phyloP scores from a whole-genome alignment of 192 early-diverging fungal species.

The Coemansia sp. region DNA sequence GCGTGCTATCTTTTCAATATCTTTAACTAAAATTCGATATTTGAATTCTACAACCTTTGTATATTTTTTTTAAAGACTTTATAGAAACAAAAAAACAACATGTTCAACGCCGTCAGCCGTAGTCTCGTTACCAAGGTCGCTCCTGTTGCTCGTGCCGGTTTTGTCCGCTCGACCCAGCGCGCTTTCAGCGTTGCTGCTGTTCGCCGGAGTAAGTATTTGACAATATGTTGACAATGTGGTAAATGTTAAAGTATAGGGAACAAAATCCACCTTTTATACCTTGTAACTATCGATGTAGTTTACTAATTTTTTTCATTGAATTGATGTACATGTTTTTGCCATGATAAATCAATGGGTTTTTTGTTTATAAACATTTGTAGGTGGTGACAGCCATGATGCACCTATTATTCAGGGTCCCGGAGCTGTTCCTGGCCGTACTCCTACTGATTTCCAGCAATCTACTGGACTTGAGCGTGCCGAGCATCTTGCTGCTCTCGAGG shows the following conservation, averaged over 20 bases:
- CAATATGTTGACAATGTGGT: too few relatives aligned
- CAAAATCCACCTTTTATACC: too few relatives aligned
- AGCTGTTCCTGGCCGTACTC: constrained; percentile 62
- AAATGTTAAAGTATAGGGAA: too few relatives aligned
- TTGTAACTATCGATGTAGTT: background rate
- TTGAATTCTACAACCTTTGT: too few relatives aligned
- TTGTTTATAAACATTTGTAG: too few relatives aligned
- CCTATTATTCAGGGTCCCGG: constrained; percentile 58
- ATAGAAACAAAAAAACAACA: constrained; percentile 11
- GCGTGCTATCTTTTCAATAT: too few relatives aligned
- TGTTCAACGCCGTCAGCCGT: constrained; percentile 39
- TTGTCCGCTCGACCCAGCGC: constrained; percentile 10
- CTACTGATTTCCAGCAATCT: constrained; percentile 83
- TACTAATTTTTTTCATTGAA: background rate
- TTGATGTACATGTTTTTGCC: too few relatives aligned
- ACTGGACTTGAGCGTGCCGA: constrained; percentile 91
- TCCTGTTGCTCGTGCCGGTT: constrained; percentile 1
- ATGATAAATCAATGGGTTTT: background rate
- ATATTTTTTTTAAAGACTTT: too few relatives aligned
- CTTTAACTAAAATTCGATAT: too few relatives aligned
- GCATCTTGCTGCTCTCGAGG: constrained; percentile 76
- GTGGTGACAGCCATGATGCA: constrained; percentile 15
- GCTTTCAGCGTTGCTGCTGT: constrained; percentile 23
- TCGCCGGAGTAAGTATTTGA: constrained; percentile 20
- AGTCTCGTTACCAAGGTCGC: constrained; percentile 22